phyloP scores from a whole-genome alignment of 108 stramenopile genomes.

The Asterionellopsis glacialis region DNA sequence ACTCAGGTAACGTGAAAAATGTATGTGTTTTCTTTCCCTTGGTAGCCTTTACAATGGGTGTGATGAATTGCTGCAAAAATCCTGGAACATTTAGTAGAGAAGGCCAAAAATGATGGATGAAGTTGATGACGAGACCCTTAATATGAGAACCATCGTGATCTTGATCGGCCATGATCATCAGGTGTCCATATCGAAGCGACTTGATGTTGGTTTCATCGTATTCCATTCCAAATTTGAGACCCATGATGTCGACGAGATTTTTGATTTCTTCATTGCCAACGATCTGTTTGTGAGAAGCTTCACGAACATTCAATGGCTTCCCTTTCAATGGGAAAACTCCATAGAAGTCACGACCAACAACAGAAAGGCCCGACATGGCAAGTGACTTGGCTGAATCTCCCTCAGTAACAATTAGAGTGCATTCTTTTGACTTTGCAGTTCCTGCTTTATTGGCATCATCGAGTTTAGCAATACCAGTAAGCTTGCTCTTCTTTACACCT shows the following conservation, averaged over 20 bases:
- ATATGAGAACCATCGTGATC: slow-evolving; percentile 99
- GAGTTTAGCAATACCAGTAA: slow-evolving; percentile 91
- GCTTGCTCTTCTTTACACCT: slow-evolving; percentile 90
- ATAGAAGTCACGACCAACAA: slow-evolving; percentile 85
- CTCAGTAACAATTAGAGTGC: slow-evolving; percentile 94
- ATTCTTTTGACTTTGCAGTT: slow-evolving; percentile 84
- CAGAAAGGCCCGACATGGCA: slow-evolving; percentile 89
- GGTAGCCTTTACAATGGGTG: slow-evolving; percentile 97
- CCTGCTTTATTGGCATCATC: slow-evolving; percentile 99
- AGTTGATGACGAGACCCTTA: slow-evolving; percentile 99
- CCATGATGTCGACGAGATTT: slow-evolving; percentile 96
- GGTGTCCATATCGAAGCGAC: slow-evolving; percentile 91
- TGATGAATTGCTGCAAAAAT: slow-evolving; percentile 99
- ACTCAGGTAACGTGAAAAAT: slow-evolving; percentile 95
- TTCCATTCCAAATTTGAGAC: slow-evolving; percentile 85
- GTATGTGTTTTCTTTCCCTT: slow-evolving; percentile 79
- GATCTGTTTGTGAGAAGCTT: slow-evolving; percentile 78
- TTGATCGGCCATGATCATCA: slow-evolving; percentile 99
- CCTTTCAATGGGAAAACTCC: slow-evolving; percentile 97
- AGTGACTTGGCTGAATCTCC: slow-evolving; percentile 96
- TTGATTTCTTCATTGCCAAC: slow-evolving; percentile 96
- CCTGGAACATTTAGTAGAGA: slow-evolving; percentile 90
- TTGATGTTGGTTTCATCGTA: slow-evolving; percentile 88
- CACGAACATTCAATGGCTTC: slow-evolving; percentile 96
- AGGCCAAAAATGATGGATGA: slow-evolving; percentile 96